Base-by-base conservation (phyloP, 129 eudicot species). In the Sambucus nigra region DNA sequence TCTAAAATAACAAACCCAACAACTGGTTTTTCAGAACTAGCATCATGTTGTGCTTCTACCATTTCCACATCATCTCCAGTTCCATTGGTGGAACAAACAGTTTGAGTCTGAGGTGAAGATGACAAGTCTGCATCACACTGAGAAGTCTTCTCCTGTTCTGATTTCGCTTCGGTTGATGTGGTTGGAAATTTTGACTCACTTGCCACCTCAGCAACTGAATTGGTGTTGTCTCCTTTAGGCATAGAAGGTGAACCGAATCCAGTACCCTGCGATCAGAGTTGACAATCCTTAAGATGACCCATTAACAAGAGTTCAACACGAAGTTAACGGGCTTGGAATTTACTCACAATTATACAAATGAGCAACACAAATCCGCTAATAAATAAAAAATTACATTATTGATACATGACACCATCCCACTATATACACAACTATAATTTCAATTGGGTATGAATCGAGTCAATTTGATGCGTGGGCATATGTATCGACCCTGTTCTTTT, bases 1-100 rank as follows among this genome's bases (percentile, higher is more conserved):
- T 76, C 80, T 74, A 80, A 57, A 55, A 68, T 62, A 50, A 75
- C 58, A 48, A 75, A 67, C 60, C 56, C 61, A 2, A 55, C 47
- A 5, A 44, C 67, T 27, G n/a, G 52, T 29, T 40, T 59, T 59
- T 24, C 40, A 24, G 56, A 23, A 27, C 45, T 31, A 18, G 48
- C 75, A 35, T 51, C 70, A 9, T 48, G 60, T 55, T 38, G 17
- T 23, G 25, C 69, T 49, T 71, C 75, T 72, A 53, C 70, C 76
- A 75, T 79, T 47, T 46, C 65, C 69, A 67, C 76, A 20, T 79
- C 86, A 57, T 54, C 48, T 1, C 25, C 54, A 8, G 31, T 53
- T 12, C 53, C 64, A 13, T 62, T 18, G 16, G 66, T 29, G 22
- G 60, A 71, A 12, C 74, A 17, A 9, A 23, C 6, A 15, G 31